Percentiles rank a stretch among this genome's conserved stretches.
phyloP scores from a whole-genome alignment of 768 basidiomycete genomes.

The Rhodotorula graminis region DNA sequence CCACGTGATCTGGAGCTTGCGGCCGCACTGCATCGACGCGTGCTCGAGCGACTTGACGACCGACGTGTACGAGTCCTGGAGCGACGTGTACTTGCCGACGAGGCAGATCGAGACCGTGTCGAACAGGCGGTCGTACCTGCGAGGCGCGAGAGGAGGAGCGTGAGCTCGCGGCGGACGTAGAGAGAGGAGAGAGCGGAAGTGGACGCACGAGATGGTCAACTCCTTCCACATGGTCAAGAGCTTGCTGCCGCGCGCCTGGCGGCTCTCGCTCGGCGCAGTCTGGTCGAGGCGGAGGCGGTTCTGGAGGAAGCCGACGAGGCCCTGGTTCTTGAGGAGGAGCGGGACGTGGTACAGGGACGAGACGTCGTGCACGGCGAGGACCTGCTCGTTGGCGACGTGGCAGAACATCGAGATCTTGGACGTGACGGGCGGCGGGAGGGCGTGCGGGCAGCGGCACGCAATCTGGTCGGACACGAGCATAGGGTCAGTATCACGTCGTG shows the following conservation, averaged over 20 bases:
- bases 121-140: slow-evolving; percentile 69
- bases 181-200: background rate
- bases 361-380: slow-evolving; percentile 92
- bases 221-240: slow-evolving; percentile 75
- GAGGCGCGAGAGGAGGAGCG: background rate
- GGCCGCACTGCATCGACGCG: slow-evolving; percentile 83
- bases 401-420: slow-evolving; percentile 99
- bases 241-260: slow-evolving; percentile 59
- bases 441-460: slow-evolving; percentile 80
- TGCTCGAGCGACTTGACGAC: slow-evolving; percentile 96
- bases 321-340: slow-evolving; percentile 81
- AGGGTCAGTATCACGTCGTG: background rate
- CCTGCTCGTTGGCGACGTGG: slow-evolving; percentile 77
- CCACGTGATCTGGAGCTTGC: slow-evolving; percentile 82
- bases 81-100: slow-evolving; percentile 94
- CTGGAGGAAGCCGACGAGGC: slow-evolving; percentile 76
- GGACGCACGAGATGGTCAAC: slow-evolving; percentile 64
- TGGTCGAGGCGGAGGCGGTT: slow-evolving; percentile 73
- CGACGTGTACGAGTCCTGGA: slow-evolving; percentile 98
- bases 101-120: slow-evolving; percentile 83
- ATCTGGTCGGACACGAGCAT: too few relatives aligned
- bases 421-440: slow-evolving; percentile 78
- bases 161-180: background rate
- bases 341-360: slow-evolving; percentile 97
- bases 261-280: slow-evolving; percentile 54